These are phyloP conservation scores for Patellaria atrata DNA, from an alignment of 495 filamentous ascomycete species.

Conservation along the genomic window DNA sequence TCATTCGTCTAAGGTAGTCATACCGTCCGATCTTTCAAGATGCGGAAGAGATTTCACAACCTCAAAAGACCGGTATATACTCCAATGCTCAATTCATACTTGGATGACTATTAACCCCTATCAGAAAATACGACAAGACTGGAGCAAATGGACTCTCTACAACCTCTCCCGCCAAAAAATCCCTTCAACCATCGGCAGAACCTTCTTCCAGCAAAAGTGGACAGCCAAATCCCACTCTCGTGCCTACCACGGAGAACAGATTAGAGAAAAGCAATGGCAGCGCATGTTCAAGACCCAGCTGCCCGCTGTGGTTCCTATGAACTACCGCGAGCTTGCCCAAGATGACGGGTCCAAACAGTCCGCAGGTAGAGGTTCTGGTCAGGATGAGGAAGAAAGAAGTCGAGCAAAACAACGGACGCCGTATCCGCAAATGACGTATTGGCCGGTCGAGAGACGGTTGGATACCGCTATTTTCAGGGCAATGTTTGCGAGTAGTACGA, in stretches of 20 bases:
- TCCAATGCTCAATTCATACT: conserved; percentile 9
- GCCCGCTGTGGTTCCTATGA: conserved; percentile 73
- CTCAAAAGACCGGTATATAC: conserved; percentile 38
- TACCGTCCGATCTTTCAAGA: conserved; percentile 22
- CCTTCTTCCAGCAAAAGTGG: conserved; percentile 99
- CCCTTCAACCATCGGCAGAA: conserved; percentile 28
- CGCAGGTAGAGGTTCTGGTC: conserved; percentile 68
- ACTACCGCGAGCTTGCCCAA: conserved; percentile 54
- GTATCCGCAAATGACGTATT: conserved; percentile 86
- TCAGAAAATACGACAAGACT: conserved; percentile 88
- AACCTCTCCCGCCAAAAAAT: conserved; percentile 48
- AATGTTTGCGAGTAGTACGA: conserved; percentile 84
- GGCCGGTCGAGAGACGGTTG: conserved; percentile 74
- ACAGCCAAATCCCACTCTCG: conserved; percentile 64
- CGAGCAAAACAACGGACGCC: conserved; percentile 38
- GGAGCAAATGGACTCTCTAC: conserved; percentile 95
- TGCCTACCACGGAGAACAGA: conserved; percentile 85
- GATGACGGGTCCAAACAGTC: conserved; percentile 70
- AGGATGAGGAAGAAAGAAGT: conserved; percentile 7
- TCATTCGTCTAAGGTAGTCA: no score
- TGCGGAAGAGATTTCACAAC: conserved; percentile 46
- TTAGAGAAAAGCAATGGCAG: conserved; percentile 78
- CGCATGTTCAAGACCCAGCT: conserved; percentile 75
- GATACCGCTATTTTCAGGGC: conserved; percentile 87
- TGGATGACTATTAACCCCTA: conserved; percentile 6